Evolutionary conservation across 148 eudicot species (phyloP), one percentile per base, ranked within the genome.

Genomic region (Cornus florida): DNA sequence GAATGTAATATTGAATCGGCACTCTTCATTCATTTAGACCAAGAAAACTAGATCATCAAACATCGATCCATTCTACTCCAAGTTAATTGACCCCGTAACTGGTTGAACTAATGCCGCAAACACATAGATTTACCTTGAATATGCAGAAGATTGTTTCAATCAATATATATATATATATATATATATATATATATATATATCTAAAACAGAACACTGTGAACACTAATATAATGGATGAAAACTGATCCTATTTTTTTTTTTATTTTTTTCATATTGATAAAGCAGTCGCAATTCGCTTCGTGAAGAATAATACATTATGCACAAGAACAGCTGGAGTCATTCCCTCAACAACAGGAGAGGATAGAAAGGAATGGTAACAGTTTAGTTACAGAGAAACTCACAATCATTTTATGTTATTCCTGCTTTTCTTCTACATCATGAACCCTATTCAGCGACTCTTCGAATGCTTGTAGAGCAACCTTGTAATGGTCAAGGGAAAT

Each of bases 401-500:
- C 66, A 62, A 62, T 28, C 66, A 62, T 5, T 62, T 17, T 62
- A 62, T 20, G 66, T 33, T 81, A 76, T 64, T 82, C 83, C 80
- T 72, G 90, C 80, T 84, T 91, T 71, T 81, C 88, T 84, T 86
- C 93, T 68, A 84, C 84, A 78, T 66, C 81, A 77, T 87, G 89
- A 78, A 91, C 94, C 91, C 84, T 90, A 68, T 67, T 79, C 69
- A 92, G 46, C 6, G 93, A 90, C 82, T 92, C 96, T 72, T 89
- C 91, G 67, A 94, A 86, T n/a, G 92, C 90, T 79, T 87, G 82
- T 83, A 86, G 74, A 0, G 96, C 94, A 73, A 81, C 84, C 83
- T 83, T 89, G 79, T 88, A 94, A 87, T 94, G 98, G 75, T 94
- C 96, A 1, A 84, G 6, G 6, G 98, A 92, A 43, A 90, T 82